These are phyloP conservation scores for Pseudisothecium myosuroides DNA, from an alignment of 225 moss, liverwort and hornwort genomes.

Conservation along the genomic window DNA sequence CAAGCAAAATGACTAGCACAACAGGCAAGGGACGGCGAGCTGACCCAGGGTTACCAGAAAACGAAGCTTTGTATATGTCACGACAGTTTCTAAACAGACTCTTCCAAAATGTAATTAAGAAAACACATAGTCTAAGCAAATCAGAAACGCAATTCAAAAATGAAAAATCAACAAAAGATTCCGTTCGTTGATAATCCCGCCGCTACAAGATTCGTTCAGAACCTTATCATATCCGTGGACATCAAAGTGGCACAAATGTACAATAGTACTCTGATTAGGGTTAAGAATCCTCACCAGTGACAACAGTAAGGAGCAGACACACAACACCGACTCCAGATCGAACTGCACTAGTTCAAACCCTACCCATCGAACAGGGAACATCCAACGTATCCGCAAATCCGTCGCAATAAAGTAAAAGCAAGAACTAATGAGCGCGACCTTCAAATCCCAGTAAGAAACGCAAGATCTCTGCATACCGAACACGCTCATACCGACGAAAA, in stretches of 20 bases:
- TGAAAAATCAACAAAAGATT: not conserved
- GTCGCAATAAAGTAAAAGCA: not conserved
- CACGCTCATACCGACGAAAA: not conserved
- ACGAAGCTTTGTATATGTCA: not conserved
- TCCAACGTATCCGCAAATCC: not conserved
- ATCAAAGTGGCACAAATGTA: not conserved
- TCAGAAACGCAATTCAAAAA: not conserved
- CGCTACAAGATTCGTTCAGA: not conserved
- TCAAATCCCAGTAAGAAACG: not conserved
- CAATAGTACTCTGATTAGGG: not conserved
- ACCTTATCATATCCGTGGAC: not conserved
- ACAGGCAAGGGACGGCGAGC: too few species aligned
- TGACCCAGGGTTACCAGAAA: not conserved
- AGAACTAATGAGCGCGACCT: not conserved
- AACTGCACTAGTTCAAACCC: too few species aligned
- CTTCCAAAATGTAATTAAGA: not conserved
- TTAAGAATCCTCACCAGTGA: not conserved
- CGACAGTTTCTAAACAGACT: not conserved
- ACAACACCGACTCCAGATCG: not conserved
- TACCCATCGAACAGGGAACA: not conserved
- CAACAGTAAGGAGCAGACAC: not conserved
- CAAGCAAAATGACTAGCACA: too few species aligned
- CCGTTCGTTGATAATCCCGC: not conserved
- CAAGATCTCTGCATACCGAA: not conserved
- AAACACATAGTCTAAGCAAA: not conserved